Percentiles rank a stretch among this genome's conserved stretches.
Conservation (phyloP, 83 land plant genomes). For the Larix sibirica region DNA sequence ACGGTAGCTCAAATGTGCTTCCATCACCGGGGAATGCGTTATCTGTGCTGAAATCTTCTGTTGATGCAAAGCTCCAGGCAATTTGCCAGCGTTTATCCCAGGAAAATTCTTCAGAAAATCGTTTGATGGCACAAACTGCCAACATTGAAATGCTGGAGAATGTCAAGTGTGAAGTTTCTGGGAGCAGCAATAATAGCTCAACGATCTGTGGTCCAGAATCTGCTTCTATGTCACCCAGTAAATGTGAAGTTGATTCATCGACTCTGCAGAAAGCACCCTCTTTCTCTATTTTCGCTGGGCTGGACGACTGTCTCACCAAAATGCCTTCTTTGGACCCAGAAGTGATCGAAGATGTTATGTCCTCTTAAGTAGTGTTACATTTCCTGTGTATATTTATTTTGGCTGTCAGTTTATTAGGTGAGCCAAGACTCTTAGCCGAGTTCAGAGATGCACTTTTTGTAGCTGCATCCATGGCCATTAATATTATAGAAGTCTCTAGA, state of each 20-base stretch:
- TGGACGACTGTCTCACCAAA: conserved; percentile 8
- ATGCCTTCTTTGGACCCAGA: conserved; percentile 13
- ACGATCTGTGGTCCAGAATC: not conserved
- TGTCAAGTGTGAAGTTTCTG: not conserved
- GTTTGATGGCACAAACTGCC: not conserved
- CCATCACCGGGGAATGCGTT: not conserved
- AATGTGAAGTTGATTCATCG: not conserved
- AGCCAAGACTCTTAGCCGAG: not conserved
- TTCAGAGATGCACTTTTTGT: not conserved
- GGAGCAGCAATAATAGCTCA: not conserved
- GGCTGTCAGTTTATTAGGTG: not conserved
- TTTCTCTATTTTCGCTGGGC: not conserved
- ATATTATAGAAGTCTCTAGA: not conserved
- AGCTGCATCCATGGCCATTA: not conserved
- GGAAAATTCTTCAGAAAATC: not conserved
- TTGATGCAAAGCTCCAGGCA: conserved; percentile 54
- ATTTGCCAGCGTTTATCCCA: conserved; percentile 16
- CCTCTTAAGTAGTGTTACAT: not conserved
- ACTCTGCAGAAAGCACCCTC: not conserved
- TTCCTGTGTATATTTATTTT: not conserved
- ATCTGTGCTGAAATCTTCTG: conserved; percentile 33
- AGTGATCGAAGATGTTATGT: conserved; percentile 3
- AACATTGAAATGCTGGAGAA: not conserved
- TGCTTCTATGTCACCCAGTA: not conserved
- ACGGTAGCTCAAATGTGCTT: not conserved